Conservation (phyloP, 2,329 filamentous ascomycete species). For the Fusarium sacchari region DNA sequence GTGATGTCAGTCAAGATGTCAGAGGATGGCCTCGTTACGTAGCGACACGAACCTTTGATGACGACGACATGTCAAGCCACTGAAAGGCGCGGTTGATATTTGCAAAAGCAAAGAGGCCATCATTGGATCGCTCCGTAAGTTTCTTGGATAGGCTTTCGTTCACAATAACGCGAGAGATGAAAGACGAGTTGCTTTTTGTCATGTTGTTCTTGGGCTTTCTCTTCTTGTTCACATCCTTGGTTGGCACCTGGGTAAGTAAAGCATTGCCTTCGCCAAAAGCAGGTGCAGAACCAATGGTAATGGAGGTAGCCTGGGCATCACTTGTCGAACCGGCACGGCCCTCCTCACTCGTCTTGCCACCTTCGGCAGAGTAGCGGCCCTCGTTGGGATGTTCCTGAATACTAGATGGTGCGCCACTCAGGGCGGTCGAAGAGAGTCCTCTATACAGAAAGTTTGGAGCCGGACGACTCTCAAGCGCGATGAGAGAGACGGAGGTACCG, state of each 20-base stretch:
- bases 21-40: neutral
- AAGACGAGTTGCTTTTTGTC: conserved; percentile 97
- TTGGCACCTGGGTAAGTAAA: conserved; percentile 69
- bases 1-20: conserved; percentile 39
- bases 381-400: conserved; percentile 72
- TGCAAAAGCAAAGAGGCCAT: conserved; percentile 89
- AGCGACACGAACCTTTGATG: conserved; percentile 66
- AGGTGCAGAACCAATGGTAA: conserved; percentile 62
- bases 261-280: conserved; percentile 90
- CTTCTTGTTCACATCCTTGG: conserved; percentile 81
- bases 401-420: conserved; percentile 57
- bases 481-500: conserved; percentile 85
- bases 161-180: conserved; percentile 94
- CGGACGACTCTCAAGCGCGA: conserved; percentile 73
- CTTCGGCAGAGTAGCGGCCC: conserved; percentile 68
- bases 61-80: conserved; percentile 89
- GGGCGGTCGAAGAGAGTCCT: conserved; percentile 60
- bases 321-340: conserved; percentile 64
- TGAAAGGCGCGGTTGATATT: conserved; percentile 97
- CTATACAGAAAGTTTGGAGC: conserved; percentile 65
- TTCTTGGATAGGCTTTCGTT: conserved; percentile 84
- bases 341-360: conserved; percentile 66
- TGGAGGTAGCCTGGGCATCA: conserved; percentile 55
- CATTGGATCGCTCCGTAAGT: conserved; percentile 78
- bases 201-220: conserved; percentile 98